phyloP scores from a whole-genome alignment of 495 filamentous ascomycete species.

The Talaromyces stipitatus region DNA sequence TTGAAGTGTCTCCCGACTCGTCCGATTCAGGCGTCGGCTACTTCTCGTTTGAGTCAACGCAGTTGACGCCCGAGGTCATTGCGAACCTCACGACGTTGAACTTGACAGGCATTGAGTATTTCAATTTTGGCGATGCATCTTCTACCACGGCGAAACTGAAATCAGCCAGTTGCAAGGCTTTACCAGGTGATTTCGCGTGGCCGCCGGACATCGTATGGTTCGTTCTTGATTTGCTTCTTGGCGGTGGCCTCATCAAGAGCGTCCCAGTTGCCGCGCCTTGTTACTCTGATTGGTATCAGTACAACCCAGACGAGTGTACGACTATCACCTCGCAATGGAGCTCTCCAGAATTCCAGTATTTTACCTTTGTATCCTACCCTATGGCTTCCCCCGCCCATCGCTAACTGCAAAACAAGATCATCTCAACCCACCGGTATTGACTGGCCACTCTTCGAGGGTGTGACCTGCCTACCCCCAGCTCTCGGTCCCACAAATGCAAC shows the following conservation, averaged over 20 bases:
- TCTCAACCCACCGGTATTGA: conserved; percentile 32
- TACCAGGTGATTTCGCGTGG: conserved; percentile 39
- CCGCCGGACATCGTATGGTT: conserved; percentile 30
- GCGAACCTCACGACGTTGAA: background rate
- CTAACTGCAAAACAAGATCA: conserved; percentile 12
- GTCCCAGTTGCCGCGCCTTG: conserved; percentile 37
- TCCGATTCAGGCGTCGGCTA: background rate
- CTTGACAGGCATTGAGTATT: background rate
- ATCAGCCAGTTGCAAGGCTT: conserved; percentile 31
- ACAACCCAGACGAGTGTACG: conserved; percentile 21
- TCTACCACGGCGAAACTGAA: background rate
- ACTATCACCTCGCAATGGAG: conserved; percentile 19
- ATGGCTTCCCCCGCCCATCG: background rate
- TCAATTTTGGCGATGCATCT: background rate
- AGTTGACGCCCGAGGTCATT: background rate
- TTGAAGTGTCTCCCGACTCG: background rate
- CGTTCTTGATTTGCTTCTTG: conserved; percentile 31
- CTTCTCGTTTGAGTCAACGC: background rate
- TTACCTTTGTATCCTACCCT: background rate
- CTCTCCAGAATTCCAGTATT: conserved; percentile 25
- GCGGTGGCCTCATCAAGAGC: conserved; percentile 37
- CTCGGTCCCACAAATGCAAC: conserved; percentile 20
- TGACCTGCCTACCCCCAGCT: conserved; percentile 24
- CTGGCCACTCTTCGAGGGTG: conserved; percentile 35
- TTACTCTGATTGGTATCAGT: conserved; percentile 30